Evolutionary conservation across 495 filamentous ascomycete genomes (phyloP), one percentile per base, ranked within the genome.

Genomic region (Apodospora peruviana): DNA sequence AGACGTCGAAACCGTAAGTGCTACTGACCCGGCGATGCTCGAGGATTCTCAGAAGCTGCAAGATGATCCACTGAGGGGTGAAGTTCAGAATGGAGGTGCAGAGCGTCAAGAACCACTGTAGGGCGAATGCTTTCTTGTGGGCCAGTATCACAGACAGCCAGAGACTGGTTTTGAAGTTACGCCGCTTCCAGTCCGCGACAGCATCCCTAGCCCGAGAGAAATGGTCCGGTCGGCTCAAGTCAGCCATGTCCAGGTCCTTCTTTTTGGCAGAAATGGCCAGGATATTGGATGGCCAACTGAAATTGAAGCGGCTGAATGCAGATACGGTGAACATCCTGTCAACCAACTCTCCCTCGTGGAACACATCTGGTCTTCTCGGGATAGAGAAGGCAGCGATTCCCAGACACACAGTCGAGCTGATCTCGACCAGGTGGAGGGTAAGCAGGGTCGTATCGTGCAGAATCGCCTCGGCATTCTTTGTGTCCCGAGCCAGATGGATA

Each of bases 301-400:
- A 90, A 7, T 73, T 87, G 57, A 79, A 84, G 23, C 82, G 79
- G 36, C 67, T 73, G 37, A 82, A 65, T 0, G 81, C 75, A 4
- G 83, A 83, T 9, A 67, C 74, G 0, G 83, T 85, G 39, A 69
- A 72, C 62, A 86, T 75, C 25, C 72, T 65, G 58, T 91, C 88
- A 9, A 93, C 83, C 9, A 69, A 53, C 36, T 76, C 62, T 23
- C 78, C 84, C 18, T 74, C 55, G 43, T 70, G 73, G 36, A 69
- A 82, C 29, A 93, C 79, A 41, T 82, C 73, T 8, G 88, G 87
- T 16, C 87, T 74, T 32, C 88, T 77, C 8, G 85, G 87, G 11
- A 90, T 58, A 10, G 59, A 64, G 40, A 79, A 48, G 57, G 66
- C 60, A 19, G 69, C 58, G 48, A 73, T 21, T 18, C 67, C 58